phyloP scores from a whole-genome alignment of 495 filamentous ascomycete genomes.

The Pyrenopolyporus hunteri region DNA sequence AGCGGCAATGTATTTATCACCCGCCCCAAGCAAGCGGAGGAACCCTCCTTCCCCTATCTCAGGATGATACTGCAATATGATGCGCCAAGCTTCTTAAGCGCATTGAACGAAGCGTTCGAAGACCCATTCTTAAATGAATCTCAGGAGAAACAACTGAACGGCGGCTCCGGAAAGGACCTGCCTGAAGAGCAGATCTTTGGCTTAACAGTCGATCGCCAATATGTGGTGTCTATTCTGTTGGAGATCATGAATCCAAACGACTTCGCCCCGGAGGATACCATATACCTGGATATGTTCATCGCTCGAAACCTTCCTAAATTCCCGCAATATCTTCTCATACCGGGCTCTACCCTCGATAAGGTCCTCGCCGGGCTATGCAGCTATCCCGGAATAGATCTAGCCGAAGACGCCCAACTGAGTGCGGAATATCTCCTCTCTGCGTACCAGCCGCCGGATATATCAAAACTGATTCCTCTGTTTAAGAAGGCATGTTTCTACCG shows the following conservation, averaged over 20 bases:
- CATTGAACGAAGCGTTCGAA: slow-evolving; percentile 96
- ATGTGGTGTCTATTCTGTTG: slow-evolving; percentile 84
- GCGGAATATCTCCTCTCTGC: slow-evolving; percentile 92
- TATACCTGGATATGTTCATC: slow-evolving; percentile 98
- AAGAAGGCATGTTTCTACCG: slow-evolving; percentile 84
- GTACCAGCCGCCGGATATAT: slow-evolving; percentile 85
- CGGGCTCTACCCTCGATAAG: slow-evolving; percentile 81
- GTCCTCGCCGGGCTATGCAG: slow-evolving; percentile 83
- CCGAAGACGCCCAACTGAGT: slow-evolving; percentile 94
- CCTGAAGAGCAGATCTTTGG: slow-evolving; percentile 70
- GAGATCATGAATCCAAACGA: slow-evolving; percentile 80
- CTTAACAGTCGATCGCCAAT: slow-evolving; percentile 84
- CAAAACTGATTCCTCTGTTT: slow-evolving; percentile 75
- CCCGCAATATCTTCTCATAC: slow-evolving; percentile 89
- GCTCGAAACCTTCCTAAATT: slow-evolving; percentile 96
- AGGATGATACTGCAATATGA: slow-evolving; percentile 85
- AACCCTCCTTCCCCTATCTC: slow-evolving; percentile 82
- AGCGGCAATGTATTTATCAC: slow-evolving; percentile 60
- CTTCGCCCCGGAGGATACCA: slow-evolving; percentile 80
- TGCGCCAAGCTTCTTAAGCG: slow-evolving; percentile 89
- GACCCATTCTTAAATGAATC: slow-evolving; percentile 88
- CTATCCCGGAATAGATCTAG: slow-evolving; percentile 79
- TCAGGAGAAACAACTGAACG: slow-evolving; percentile 60
- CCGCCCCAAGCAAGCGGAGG: slow-evolving; percentile 50
- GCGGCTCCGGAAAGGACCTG: slow-evolving; percentile 54